Base-by-base conservation (phyloP, 2,329 filamentous ascomycete species). In the Colletotrichum tropicicola region DNA sequence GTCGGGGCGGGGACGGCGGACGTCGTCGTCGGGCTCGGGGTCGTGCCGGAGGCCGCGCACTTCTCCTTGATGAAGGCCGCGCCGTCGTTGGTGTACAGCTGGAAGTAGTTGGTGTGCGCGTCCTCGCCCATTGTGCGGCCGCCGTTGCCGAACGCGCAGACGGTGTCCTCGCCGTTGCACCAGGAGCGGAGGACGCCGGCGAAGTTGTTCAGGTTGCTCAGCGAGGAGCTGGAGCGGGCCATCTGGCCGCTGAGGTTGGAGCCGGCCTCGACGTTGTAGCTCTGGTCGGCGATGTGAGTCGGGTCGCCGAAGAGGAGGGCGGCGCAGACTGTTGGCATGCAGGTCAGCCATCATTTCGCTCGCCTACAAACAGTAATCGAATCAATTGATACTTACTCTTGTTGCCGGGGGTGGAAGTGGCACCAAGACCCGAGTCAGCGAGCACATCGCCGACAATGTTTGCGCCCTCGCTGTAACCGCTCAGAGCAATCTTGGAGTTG, bases 391-490 rank as follows among this genome's bases (percentile, higher is more conserved):
- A 7, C 75, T 71, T 60, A 79, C 77, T 72, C 66, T 70, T 71
- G 62, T 71, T 77, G 17, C 72, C 77, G 1, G 77, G 73, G 1
- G 65, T 59, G 13, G 70, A 70, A 21, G 66, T 49, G 7, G 69
- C 61, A 55, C 72, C 70, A 15, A 79, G 55, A 1, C 71, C 72
- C 3, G 69, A 61, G n/a, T 69, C 74, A 35, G 73, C 75, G 3
- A 79, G 69, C 37, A 80, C 73, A 66, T 78, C 75, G 28, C 76
- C 73, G 17, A 78, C 68, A 15, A 82, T 71, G 7, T 80, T 77
- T 4, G 72, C 75, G 51, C 79, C 80, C 62, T 82, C 76, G 5
- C 76, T 79, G 68, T 79, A 82, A 0, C 80, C 80, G 62, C 74
- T 78, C 28, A 82, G 56, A 10, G 80, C 77, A 12, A 82, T 71